Base-by-base conservation (phyloP, 768 basidiomycete species). In the Fomitopsis pulvina region DNA sequence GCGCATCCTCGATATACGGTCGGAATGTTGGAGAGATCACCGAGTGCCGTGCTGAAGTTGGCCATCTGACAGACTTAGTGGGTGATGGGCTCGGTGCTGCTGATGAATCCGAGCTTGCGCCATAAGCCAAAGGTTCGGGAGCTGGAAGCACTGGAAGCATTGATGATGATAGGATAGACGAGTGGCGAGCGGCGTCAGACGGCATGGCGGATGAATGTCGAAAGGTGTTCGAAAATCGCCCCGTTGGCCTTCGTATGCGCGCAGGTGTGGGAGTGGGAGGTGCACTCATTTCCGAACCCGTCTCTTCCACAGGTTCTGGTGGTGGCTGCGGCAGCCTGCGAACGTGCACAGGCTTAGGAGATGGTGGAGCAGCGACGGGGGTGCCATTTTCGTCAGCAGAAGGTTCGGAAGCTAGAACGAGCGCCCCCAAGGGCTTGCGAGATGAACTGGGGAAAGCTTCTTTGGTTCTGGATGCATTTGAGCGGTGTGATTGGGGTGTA, bases 401-500 rank as follows among this genome's bases (percentile, higher is more conserved):
- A 10, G 9, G 30, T 6, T 37, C 45, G 18, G 24, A 18, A 32
- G 30, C n/a, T 2, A 46, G 18, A 7, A 18, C 11, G n/a, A 46
- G 45, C 14, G 45, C 30, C 3, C 30, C 45, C 8, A 46, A 12
- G 10, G 45, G 30, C 18, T 46, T 46, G 4, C 32, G 30, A 3
- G 45, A 12, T 32, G n/a, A 28, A 9, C 26, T 25, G 30, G 32
- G 12, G 4, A 50, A 24, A 20, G 28, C 27, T 16, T 44, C 21
- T 21, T 44, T 50, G 22, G 28, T 21, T 8, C 26, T 25, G 16
- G 32, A 43, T 22, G 43, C 45, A 26, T 45, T 29, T 4, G 43
- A 27, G 25, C n/a, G 47, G 7, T 42, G 38, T 41, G 55, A 48
- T 47, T 57, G 59, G 4, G 58, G 62, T 3, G 57, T 63, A 45